These are phyloP conservation scores for Exidia glandulosa DNA, from an alignment of 768 basidiomycete species.

Conservation along the genomic window DNA sequence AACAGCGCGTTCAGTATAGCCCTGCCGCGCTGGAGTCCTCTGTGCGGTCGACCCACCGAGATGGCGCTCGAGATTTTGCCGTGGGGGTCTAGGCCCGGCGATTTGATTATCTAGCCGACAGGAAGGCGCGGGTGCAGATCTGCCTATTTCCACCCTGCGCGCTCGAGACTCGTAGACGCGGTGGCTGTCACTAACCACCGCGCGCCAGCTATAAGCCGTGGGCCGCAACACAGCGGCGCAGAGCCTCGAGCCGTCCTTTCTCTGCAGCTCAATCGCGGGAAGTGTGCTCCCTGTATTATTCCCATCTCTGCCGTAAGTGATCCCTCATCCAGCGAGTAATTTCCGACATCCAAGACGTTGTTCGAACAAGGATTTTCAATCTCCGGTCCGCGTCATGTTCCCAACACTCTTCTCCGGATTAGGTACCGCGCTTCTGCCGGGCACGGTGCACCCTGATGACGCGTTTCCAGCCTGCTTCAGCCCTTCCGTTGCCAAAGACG, in stretches of 20 bases:
- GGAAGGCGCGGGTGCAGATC: neutral
- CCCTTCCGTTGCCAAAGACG: neutral
- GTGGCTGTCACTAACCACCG: no score
- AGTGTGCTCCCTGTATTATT: no score
- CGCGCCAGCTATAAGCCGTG: neutral
- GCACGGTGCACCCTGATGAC: no score
- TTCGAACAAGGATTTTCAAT: no score
- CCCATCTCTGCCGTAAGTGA: no score
- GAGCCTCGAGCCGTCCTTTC: neutral
- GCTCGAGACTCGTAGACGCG: neutral
- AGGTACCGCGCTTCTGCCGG: neutral
- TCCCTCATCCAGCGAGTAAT: no score
- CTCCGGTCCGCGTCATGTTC: no score
- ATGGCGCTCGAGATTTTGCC: neutral
- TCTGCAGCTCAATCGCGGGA: no score
- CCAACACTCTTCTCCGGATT: neutral
- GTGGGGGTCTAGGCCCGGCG: neutral
- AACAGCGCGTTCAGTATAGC: neutral
- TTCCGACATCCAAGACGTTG: no score
- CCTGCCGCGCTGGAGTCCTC: neutral
- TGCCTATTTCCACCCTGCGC: neutral
- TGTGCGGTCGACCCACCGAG: no score
- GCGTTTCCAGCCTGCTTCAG: slow-evolving; percentile 5
- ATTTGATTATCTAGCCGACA: neutral
- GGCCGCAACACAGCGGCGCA: neutral